Evolutionary conservation across 768 basidiomycete genomes (phyloP), one percentile per base, ranked within the genome.

Genomic region (Tephrocybe rancida): DNA sequence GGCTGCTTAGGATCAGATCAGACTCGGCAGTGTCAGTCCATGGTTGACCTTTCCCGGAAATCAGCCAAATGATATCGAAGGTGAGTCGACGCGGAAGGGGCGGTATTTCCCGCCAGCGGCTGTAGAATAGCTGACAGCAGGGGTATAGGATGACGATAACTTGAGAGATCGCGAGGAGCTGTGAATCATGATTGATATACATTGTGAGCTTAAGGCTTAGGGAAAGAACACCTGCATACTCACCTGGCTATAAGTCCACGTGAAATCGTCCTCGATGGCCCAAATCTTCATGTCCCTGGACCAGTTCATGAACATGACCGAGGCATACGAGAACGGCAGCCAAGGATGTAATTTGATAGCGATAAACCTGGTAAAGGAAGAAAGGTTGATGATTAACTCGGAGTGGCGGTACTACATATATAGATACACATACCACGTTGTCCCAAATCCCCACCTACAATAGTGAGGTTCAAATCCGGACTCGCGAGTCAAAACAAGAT

Each of bases 81-180:
- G 39, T 27, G 22, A 49, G 21, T 26, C 37, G 48, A 9, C 35
- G 24, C 16, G 48, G 48, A 26, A 49, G 48, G 37, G 9, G 44
- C 25, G 10, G 11, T 11, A 44, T 44, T 18, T 24, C 42, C 8
- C 8, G 10, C 13, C 42, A 22, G 3, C 22, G 30, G 30, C 8
- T 30, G 18, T 18, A 48, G 32, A 14, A 48, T 21, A 48, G 32
- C 22, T 37, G 11, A 25, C 19, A 22, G 19, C 47, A 48, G 24
- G 47, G 47, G 30, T 34, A 48, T 48, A 48, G 47, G 30, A 35
- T 48, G 47, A 48, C 11, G 19, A 25, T 18, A 25, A 48, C 19
- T 35, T 32, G 47, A 35, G 32, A 48, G 4, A 48, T 48, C n/a
- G 47, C 47, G 32, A 48, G 47, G 32, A 48, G 47, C 27, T 48